phyloP scores from a whole-genome alignment of 129 eudicot species.

The Artemisia argyi region DNA sequence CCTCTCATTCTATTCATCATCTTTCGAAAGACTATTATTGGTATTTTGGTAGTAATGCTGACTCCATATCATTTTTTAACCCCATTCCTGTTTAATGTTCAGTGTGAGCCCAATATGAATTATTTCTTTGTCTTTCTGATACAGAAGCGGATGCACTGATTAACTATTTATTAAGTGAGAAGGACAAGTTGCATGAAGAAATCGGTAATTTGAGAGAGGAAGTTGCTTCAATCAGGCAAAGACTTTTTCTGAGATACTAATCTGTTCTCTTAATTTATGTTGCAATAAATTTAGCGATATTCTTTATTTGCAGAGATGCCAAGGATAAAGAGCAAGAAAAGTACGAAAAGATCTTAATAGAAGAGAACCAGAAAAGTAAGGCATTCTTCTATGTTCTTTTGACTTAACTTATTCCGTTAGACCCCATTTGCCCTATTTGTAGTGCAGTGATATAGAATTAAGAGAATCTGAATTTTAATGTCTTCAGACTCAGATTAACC shows the following conservation, averaged over 20 bases:
- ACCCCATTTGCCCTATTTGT: background rate
- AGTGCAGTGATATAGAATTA: background rate
- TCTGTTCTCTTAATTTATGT: background rate
- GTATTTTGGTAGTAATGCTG: background rate
- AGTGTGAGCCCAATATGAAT: constrained; percentile 11
- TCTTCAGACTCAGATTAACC: background rate
- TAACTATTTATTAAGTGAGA: constrained; percentile 55
- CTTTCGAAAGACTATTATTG: background rate
- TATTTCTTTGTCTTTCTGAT: constrained; percentile 29
- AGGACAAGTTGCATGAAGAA: constrained; percentile 48
- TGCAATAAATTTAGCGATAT: constrained; percentile 2
- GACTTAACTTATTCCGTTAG: background rate
- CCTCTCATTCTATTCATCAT: background rate
- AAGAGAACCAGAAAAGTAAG: constrained; percentile 81
- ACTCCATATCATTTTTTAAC: background rate
- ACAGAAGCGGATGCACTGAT: constrained; percentile 82
- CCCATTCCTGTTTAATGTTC: background rate
- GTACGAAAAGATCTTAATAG: constrained; percentile 49
- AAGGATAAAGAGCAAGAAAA: constrained; percentile 56
- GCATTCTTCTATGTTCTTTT: constrained; percentile 3
- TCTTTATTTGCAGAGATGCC: constrained; percentile 52
- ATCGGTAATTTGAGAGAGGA: constrained; percentile 57
- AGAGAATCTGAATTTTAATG: background rate
- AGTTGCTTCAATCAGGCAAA: constrained; percentile 60
- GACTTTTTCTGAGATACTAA: constrained; percentile 11